A percentile compares a stretch with the other conserved stretches of the same genome.
Evolutionary conservation across 2,329 filamentous ascomycete species (phyloP).

Genomic region (Myriosclerotinia scirpicola): DNA sequence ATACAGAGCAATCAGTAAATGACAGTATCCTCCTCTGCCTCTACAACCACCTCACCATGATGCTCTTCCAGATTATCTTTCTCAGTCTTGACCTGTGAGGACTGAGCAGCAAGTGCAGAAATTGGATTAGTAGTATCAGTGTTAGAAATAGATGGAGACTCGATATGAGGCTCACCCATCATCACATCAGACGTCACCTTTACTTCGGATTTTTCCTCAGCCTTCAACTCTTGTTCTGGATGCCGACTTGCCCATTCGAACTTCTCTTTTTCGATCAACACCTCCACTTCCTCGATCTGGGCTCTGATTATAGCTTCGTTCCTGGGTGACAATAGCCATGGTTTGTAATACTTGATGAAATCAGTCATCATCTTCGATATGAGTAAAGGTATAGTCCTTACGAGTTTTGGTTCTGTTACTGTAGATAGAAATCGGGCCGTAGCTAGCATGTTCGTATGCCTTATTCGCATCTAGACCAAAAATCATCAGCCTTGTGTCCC

Average conservation of each 20-base stretch:
- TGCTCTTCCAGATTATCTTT: conserved; percentile 61
- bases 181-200: conserved; percentile 42
- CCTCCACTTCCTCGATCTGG: conserved; percentile 67
- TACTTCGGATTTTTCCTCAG: conserved; percentile 34
- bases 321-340: conserved; percentile 69
- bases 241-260: conserved; percentile 58
- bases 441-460: conserved; percentile 70
- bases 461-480: conserved; percentile 54
- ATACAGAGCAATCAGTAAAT: conserved; percentile 64
- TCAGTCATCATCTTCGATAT: conserved; percentile 31
- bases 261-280: conserved; percentile 62
- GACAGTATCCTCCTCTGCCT: conserved; percentile 85
- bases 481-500: conserved; percentile 18
- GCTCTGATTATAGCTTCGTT: conserved; percentile 70
- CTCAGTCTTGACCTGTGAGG: conserved; percentile 39
- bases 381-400: conserved; percentile 47
- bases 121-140: conserved; percentile 44
- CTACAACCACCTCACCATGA: conserved; percentile 73
- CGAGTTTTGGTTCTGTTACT: conserved; percentile 67
- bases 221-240: conserved; percentile 40
- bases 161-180: conserved; percentile 48
- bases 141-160: conserved; percentile 43
- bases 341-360: conserved; percentile 71
- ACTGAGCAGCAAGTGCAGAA: conserved; percentile 36
- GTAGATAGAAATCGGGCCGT: conserved; percentile 75